Evolutionary conservation across 176 grass and related monocot genomes (phyloP).

Genomic region (Lolium perenne): DNA sequence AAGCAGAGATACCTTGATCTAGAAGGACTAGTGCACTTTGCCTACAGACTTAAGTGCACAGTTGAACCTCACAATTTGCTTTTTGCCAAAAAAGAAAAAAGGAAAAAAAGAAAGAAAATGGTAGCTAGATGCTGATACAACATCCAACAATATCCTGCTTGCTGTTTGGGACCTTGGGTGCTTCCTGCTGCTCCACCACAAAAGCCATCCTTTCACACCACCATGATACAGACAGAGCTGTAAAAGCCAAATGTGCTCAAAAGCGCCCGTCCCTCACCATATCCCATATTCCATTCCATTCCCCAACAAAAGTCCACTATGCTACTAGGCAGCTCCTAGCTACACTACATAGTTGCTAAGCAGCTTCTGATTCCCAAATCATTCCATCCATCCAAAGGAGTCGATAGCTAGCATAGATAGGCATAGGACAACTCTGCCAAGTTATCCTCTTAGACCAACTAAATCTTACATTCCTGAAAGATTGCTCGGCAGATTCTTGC

Average conservation of each 20-base stretch:
- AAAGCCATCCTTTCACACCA: slow-evolving; percentile 49
- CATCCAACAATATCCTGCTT: slow-evolving; percentile 49
- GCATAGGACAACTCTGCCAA: slow-evolving; percentile 45
- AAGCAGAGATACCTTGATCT: slow-evolving; percentile 14
- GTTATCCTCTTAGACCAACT: slow-evolving; percentile 33
- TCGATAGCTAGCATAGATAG: neutral
- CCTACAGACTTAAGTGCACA: slow-evolving; percentile 30
- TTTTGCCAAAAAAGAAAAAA: neutral
- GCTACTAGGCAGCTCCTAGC: neutral
- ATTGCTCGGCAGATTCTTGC: slow-evolving; percentile 63
- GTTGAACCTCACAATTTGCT: slow-evolving; percentile 16
- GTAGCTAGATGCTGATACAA: slow-evolving; percentile 42
- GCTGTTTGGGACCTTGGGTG: slow-evolving; percentile 18
- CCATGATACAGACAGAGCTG: slow-evolving; percentile 49
- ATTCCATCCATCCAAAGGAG: slow-evolving; percentile 45
- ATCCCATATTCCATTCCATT: slow-evolving; percentile 29
- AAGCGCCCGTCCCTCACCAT: slow-evolving; percentile 16
- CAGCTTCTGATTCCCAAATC: slow-evolving; percentile 53
- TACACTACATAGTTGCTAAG: slow-evolving; percentile 11
- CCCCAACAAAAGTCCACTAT: slow-evolving; percentile 54
- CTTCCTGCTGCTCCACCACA: slow-evolving; percentile 63
- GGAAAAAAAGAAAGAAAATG: neutral
- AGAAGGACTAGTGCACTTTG: slow-evolving; percentile 22
- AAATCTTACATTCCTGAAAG: slow-evolving; percentile 35
- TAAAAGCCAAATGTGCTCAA: slow-evolving; percentile 54